Conservation (phyloP, 441 rosid species). For the Iberis amara region DNA sequence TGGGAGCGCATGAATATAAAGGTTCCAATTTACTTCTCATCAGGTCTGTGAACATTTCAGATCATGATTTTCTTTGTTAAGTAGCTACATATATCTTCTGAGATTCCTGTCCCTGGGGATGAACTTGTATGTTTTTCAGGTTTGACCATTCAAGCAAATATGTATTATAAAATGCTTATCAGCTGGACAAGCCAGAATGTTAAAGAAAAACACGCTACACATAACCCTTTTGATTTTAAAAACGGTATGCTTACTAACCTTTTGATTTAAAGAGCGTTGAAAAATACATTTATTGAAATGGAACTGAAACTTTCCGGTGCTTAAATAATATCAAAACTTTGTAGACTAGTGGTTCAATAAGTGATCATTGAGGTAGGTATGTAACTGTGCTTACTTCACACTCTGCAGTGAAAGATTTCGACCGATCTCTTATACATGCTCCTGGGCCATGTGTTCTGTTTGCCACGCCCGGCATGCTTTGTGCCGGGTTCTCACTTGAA, state of each 20-base stretch:
- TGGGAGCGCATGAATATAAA: constrained; percentile 94
- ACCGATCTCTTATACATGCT: constrained; percentile 69
- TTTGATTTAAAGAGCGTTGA: background rate
- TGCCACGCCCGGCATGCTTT: constrained; percentile 98
- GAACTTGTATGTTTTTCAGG: constrained; percentile 42
- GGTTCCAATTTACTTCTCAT: constrained; percentile 93
- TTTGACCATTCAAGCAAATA: constrained; percentile 92
- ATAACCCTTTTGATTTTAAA: constrained; percentile 85
- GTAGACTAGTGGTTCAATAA: background rate
- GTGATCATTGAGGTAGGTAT: background rate
- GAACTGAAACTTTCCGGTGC: background rate
- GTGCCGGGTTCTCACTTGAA: constrained; percentile 90
- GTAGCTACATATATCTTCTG: constrained; percentile 4
- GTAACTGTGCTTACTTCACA: constrained; percentile 1
- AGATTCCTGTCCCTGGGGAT: background rate
- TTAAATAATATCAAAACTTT: background rate
- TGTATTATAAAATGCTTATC: constrained; percentile 94
- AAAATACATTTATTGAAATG: background rate
- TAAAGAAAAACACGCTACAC: constrained; percentile 61
- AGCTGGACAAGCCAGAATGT: constrained; percentile 95
- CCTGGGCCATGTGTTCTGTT: constrained; percentile 98
- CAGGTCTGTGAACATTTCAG: constrained; percentile 48
- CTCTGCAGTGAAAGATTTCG: constrained; percentile 64
- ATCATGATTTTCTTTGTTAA: constrained; percentile 2
- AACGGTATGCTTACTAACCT: constrained; percentile 48